Evolutionary conservation across 192 early-diverging fungal species (phyloP).

Genomic region (Jimgerdemannia flammicorona): DNA sequence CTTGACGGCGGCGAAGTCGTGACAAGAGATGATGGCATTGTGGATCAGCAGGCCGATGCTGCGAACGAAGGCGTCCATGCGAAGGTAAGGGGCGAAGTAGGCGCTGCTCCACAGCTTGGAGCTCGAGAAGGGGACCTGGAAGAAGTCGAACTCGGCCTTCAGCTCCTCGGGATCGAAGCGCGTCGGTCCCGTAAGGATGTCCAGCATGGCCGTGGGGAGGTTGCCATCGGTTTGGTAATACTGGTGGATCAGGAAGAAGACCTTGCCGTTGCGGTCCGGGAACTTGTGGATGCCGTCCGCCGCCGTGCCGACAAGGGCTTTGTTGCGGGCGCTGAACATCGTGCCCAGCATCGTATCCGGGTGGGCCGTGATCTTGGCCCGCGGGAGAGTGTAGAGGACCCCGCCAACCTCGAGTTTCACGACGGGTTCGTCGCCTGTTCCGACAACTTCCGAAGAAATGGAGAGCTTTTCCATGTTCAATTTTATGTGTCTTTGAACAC

Average conservation of each 20-base stretch:
- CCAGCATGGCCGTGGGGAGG: not conserved
- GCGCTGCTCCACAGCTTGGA: not conserved
- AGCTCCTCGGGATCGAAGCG: not conserved
- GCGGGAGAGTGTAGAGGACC: not conserved
- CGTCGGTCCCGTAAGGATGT: not conserved
- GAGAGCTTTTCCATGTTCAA: not conserved
- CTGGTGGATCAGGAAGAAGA: not conserved
- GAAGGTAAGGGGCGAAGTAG: not conserved
- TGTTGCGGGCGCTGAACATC: not conserved
- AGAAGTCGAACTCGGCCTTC: not conserved
- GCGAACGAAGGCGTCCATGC: not conserved
- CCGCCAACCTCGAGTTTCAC: not conserved
- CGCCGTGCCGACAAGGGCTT: not conserved
- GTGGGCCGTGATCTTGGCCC: not conserved
- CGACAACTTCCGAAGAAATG: not conserved
- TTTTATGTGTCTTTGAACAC: not conserved
- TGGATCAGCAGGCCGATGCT: not conserved
- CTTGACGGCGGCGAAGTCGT: not conserved
- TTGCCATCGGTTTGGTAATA: not conserved
- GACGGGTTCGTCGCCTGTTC: not conserved
- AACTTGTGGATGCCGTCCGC: not conserved
- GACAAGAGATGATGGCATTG: not conserved
- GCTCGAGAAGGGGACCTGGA: not conserved
- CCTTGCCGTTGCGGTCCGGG: not conserved
- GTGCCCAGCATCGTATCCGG: not conserved